These are phyloP conservation scores for Colletotrichum somersetense DNA, from an alignment of 2,329 filamentous ascomycete species.

Conservation along the genomic window DNA sequence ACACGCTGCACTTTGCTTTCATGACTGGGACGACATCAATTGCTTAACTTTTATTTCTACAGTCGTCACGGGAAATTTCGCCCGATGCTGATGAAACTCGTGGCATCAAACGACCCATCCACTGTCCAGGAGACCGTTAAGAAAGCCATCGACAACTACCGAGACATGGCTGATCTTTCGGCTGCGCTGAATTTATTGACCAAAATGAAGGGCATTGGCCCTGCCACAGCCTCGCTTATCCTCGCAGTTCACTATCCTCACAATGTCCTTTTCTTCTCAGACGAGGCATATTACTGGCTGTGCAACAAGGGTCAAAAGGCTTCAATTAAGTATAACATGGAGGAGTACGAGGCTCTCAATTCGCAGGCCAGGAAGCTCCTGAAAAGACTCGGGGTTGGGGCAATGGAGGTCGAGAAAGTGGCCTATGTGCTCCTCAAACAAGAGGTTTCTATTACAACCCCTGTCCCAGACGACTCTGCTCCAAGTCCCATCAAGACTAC, in stretches of 20 bases:
- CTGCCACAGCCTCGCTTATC: slow-evolving; percentile 82
- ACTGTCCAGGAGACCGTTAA: slow-evolving; percentile 62
- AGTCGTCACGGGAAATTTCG: slow-evolving; percentile 74
- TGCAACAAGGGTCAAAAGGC: slow-evolving; percentile 64
- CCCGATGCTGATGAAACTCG: slow-evolving; percentile 70
- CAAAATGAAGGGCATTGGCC: slow-evolving; percentile 79
- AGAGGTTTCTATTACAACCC: slow-evolving; percentile 11
- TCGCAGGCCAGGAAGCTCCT: slow-evolving; percentile 57
- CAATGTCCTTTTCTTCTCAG: slow-evolving; percentile 79
- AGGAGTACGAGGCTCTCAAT: slow-evolving; percentile 75
- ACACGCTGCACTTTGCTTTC: not conserved
- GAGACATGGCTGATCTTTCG: slow-evolving; percentile 50
- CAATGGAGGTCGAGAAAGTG: slow-evolving; percentile 76
- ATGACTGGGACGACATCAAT: not conserved
- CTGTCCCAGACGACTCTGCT: not conserved
- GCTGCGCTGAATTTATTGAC: slow-evolving; percentile 67
- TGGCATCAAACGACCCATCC: slow-evolving; percentile 70
- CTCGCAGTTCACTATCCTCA: slow-evolving; percentile 73
- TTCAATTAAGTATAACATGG: slow-evolving; percentile 75
- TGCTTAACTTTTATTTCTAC: not conserved
- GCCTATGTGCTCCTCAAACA: slow-evolving; percentile 75
- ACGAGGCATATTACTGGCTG: slow-evolving; percentile 82
- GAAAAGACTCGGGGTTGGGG: slow-evolving; percentile 64
- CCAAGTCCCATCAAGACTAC: slow-evolving; percentile 7
- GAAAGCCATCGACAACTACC: slow-evolving; percentile 64